Conservation (phyloP, 2,329 filamentous ascomycete genomes). For the Periconia sp. region DNA sequence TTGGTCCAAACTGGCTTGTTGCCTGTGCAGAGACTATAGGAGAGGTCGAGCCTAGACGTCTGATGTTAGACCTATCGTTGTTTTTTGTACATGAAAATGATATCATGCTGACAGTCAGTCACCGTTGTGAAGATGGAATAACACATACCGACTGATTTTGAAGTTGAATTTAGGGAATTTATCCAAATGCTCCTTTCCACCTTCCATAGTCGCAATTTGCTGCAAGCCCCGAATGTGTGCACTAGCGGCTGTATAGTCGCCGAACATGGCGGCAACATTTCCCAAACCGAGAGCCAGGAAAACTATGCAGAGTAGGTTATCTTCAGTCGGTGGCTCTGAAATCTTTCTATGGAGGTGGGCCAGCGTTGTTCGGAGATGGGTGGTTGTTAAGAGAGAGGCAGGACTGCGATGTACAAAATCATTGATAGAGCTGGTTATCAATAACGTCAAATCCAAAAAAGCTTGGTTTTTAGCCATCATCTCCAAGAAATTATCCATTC, state of each 20-base stretch:
- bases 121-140: neutral
- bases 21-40: slow-evolving; percentile 4
- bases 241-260: slow-evolving; percentile 1
- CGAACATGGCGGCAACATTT: slow-evolving; percentile 3
- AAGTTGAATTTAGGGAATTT: slow-evolving; percentile 7
- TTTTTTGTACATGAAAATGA: too few species aligned
- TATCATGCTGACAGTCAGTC: neutral
- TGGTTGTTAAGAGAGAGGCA: neutral
- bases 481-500: neutral
- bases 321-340: neutral
- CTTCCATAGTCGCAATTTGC: slow-evolving; percentile 1
- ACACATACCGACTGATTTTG: slow-evolving; percentile 9
- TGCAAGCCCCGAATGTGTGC: slow-evolving; percentile 6
- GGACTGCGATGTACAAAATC: slow-evolving; percentile 1
- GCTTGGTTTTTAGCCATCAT: neutral
- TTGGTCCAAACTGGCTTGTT: slow-evolving; percentile 1
- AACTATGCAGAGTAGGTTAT: neutral
- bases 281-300: slow-evolving; percentile 5
- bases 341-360: neutral
- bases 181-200: slow-evolving; percentile 4
- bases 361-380: slow-evolving; percentile 2
- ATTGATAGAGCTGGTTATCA: slow-evolving; percentile 2
- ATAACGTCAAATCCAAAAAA: slow-evolving; percentile 1
- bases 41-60: slow-evolving; percentile 4
- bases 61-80: neutral